Evolutionary conservation across 192 early-diverging fungal species (phyloP).

Genomic region (Anaeromyces robustus): DNA sequence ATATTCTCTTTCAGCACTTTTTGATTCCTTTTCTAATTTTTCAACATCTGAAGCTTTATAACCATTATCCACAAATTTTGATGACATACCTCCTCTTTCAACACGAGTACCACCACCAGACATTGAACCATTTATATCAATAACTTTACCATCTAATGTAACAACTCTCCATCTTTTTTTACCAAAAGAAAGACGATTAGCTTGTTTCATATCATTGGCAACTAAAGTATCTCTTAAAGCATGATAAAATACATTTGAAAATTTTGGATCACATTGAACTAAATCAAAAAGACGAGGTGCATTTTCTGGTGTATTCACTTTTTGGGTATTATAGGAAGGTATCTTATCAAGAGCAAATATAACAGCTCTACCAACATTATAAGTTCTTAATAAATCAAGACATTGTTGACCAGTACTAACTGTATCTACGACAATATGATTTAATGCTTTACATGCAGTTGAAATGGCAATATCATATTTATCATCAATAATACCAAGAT

Average conservation of each 20-base stretch:
- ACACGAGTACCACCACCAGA: conserved; percentile 70
- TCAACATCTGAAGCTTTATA: conserved; percentile 15
- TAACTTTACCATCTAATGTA: conserved; percentile 77
- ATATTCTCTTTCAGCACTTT: conserved; percentile 34
- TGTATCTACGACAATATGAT: conserved; percentile 81
- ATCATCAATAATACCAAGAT: conserved; percentile 84
- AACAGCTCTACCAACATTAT: conserved; percentile 70
- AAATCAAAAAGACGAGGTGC: conserved; percentile 83
- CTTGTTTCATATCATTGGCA: conserved; percentile 61
- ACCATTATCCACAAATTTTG: conserved; percentile 22
- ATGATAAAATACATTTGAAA: conserved; percentile 72
- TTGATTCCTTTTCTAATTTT: conserved; percentile 37
- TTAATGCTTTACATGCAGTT: conserved; percentile 65
- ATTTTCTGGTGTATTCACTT: conserved; percentile 49
- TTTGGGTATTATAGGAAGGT: conserved; percentile 22
- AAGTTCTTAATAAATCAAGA: conserved; percentile 70
- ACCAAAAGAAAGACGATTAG: conserved; percentile 68
- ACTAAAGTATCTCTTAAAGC: conserved; percentile 77
- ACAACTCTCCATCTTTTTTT: conserved; percentile 75
- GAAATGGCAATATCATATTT: conserved; percentile 92
- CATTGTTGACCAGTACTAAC: conserved; percentile 76
- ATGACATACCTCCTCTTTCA: conserved; percentile 76
- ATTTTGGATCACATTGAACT: conserved; percentile 54
- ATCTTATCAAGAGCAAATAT: conserved; percentile 68
- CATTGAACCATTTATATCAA: conserved; percentile 86